phyloP scores from a whole-genome alignment of 768 basidiomycete genomes.

The Rhodosporidiobolus odoratus region DNA sequence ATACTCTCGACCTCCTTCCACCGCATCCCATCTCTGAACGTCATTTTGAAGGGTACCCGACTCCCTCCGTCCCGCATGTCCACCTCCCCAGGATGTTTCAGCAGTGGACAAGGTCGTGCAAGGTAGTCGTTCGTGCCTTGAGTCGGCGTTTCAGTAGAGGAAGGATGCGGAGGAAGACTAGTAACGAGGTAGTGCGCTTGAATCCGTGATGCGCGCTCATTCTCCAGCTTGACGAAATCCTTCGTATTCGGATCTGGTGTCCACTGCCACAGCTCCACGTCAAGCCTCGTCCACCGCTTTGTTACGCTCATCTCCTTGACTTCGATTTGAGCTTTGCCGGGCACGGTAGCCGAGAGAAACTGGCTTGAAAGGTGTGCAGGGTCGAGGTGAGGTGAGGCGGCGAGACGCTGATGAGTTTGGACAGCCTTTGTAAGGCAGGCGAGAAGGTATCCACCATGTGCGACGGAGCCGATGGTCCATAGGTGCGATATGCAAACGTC shows the following conservation, averaged over 20 bases:
- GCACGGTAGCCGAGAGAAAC: slow-evolving; percentile 16
- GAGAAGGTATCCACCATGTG: slow-evolving; percentile 27
- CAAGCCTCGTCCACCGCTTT: slow-evolving; percentile 31
- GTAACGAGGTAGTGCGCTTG: slow-evolving; percentile 23
- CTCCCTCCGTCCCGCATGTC: neutral
- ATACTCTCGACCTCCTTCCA: slow-evolving; percentile 23
- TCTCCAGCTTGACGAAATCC: neutral
- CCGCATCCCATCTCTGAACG: slow-evolving; percentile 17
- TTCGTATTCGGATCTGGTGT: slow-evolving; percentile 10
- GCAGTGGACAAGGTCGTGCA: slow-evolving; percentile 17
- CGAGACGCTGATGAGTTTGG: slow-evolving; percentile 1
- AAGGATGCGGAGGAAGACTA: neutral
- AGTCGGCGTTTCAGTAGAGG: neutral
- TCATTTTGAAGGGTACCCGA: slow-evolving; percentile 16
- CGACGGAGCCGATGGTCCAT: slow-evolving; percentile 20
- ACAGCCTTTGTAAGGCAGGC: slow-evolving; percentile 14
- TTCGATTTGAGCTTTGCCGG: slow-evolving; percentile 13
- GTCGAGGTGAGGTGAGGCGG: slow-evolving; percentile 4
- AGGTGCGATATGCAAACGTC: too few relatives aligned
- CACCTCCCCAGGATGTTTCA: slow-evolving; percentile 14
- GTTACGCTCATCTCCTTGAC: slow-evolving; percentile 9
- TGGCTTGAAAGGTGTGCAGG: slow-evolving; percentile 23
- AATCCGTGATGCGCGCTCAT: slow-evolving; percentile 9
- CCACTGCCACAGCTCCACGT: slow-evolving; percentile 27
- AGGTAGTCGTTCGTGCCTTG: slow-evolving; percentile 11